Conservation (phyloP, 106 monocot species). For the Vanilla planifolia region DNA sequence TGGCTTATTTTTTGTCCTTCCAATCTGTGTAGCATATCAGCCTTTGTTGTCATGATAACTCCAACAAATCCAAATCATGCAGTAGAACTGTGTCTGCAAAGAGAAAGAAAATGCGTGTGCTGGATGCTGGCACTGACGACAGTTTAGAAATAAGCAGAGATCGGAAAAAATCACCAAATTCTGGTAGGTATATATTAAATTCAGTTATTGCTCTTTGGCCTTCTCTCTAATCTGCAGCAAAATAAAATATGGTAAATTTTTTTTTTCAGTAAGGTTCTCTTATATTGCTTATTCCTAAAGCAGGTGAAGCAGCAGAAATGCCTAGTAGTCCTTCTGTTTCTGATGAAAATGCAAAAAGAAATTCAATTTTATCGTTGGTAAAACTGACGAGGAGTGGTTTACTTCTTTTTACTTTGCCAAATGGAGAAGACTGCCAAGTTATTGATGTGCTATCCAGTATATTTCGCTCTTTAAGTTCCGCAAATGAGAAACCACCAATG, state of each 20-base stretch:
- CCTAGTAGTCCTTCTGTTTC: slow-evolving; percentile 7
- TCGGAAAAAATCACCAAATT: slow-evolving; percentile 11
- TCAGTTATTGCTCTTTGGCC: neutral
- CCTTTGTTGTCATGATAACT: slow-evolving; percentile 6
- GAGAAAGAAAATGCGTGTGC: slow-evolving; percentile 54
- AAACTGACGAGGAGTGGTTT: slow-evolving; percentile 78
- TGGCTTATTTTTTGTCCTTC: neutral
- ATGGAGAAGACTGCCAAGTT: slow-evolving; percentile 18
- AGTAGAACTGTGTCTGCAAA: slow-evolving; percentile 24
- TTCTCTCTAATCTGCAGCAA: neutral
- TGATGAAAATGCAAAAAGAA: slow-evolving; percentile 14
- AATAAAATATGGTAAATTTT: neutral
- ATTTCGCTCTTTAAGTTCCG: slow-evolving; percentile 43
- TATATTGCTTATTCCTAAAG: slow-evolving; percentile 4
- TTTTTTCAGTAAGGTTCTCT: neutral
- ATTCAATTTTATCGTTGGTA: slow-evolving; percentile 51
- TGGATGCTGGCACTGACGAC: slow-evolving; percentile 14
- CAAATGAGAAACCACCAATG: slow-evolving; percentile 56
- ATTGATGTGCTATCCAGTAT: slow-evolving; percentile 48
- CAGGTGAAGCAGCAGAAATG: slow-evolving; percentile 26
- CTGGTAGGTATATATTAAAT: slow-evolving; percentile 24
- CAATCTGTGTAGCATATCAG: slow-evolving; percentile 35
- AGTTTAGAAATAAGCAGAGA: slow-evolving; percentile 7
- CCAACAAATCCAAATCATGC: slow-evolving; percentile 14
- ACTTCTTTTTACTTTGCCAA: slow-evolving; percentile 67